Conservation (phyloP, 257 asterid genomes). For the Oldenlandia corymbosa region DNA sequence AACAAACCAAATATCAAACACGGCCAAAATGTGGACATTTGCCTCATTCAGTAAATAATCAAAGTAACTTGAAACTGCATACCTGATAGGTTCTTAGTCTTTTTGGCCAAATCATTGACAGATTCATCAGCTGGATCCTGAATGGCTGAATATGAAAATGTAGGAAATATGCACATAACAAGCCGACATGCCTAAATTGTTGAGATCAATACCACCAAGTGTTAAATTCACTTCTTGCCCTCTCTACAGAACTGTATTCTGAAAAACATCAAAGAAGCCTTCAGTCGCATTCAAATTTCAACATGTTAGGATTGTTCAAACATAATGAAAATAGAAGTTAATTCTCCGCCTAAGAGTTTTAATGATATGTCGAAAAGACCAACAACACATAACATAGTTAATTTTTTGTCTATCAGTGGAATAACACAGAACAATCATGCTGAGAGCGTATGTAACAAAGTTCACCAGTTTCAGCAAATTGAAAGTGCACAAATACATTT, state of each 20-base stretch:
- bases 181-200: slow-evolving; percentile 99
- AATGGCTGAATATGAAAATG: slow-evolving; percentile 30
- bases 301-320: not conserved
- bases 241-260: slow-evolving; percentile 74
- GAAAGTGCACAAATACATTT: not conserved
- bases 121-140: slow-evolving; percentile 73
- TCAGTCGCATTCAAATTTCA: not conserved
- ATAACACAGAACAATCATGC: not conserved
- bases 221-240: slow-evolving; percentile 88
- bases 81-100: slow-evolving; percentile 76
- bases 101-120: slow-evolving; percentile 51
- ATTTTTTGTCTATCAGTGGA: not conserved
- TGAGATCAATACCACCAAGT: slow-evolving; percentile 99
- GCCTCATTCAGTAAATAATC: not conserved
- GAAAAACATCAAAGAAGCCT: slow-evolving; percentile 18
- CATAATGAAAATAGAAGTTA: not conserved
- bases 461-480: not conserved
- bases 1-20: not conserved
- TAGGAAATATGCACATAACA: slow-evolving; percentile 20
- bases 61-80: not conserved
- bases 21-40: not conserved
- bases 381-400: not conserved
- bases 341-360: not conserved
- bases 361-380: not conserved
- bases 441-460: not conserved